Conservation (phyloP, 1,284 basidiomycete genomes). For the Grifola frondosa region DNA sequence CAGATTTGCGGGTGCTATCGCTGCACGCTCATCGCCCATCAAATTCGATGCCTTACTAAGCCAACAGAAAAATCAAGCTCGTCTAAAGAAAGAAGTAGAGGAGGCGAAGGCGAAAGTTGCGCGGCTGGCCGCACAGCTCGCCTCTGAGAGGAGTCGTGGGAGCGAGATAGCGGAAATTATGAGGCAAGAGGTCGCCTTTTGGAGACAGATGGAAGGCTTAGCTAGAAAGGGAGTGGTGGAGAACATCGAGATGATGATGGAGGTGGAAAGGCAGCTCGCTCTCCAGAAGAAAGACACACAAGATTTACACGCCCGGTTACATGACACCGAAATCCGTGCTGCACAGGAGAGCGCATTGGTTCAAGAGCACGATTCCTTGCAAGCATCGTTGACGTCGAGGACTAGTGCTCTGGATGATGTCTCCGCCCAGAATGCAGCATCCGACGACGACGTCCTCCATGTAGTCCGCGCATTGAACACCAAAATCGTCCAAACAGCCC, state of each 20-base stretch:
- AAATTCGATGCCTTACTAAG: constrained; percentile 2
- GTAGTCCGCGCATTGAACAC: constrained; percentile 47
- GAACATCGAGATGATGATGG: constrained; percentile 8
- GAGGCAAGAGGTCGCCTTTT: constrained; percentile 15
- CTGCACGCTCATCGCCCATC: constrained; percentile 3
- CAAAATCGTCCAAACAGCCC: constrained; percentile 51
- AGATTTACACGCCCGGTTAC: constrained; percentile 12
- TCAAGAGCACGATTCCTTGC: constrained; percentile 6
- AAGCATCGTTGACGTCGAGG: background rate
- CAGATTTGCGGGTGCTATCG: constrained; percentile 15
- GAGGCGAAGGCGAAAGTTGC: constrained; percentile 12
- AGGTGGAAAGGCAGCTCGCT: constrained; percentile 9
- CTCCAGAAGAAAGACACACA: constrained; percentile 15
- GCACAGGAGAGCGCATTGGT: background rate
- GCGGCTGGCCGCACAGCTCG: constrained; percentile 8
- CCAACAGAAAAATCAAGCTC: constrained; percentile 13
- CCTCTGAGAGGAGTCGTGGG: constrained; percentile 7
- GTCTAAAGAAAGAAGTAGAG: constrained; percentile 14
- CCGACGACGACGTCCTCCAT: constrained; percentile 46
- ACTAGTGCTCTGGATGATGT: constrained; percentile 20
- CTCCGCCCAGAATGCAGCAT: constrained; percentile 37
- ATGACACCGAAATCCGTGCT: background rate
- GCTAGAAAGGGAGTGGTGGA: constrained; percentile 13
- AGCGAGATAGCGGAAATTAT: constrained; percentile 8
- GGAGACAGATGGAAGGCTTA: constrained; percentile 20